phyloP scores from a whole-genome alignment of 306 rosid genomes.

The Elaeagnus macrophylla region DNA sequence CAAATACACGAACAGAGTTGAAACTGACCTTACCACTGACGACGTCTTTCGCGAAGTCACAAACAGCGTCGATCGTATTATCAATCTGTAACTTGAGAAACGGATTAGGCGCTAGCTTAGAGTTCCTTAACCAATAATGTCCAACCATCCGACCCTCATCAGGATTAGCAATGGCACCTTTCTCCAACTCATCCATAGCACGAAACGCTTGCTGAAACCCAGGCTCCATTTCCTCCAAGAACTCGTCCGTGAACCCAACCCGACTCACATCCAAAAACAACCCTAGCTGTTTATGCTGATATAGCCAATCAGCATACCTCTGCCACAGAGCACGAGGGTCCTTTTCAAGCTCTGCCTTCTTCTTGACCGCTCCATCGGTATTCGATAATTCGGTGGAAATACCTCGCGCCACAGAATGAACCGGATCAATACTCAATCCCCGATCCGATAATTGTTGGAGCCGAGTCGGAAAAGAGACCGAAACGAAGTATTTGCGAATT shows the following conservation, averaged over 20 bases:
- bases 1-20: not conserved
- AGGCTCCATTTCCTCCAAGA: constrained; percentile 68
- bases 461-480: constrained; percentile 28
- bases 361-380: constrained; percentile 10
- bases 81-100: constrained; percentile 60
- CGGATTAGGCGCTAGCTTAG: constrained; percentile 63
- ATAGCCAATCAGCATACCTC: constrained; percentile 77
- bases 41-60: constrained; percentile 61
- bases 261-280: constrained; percentile 77
- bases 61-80: constrained; percentile 48
- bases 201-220: constrained; percentile 50
- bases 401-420: constrained; percentile 59
- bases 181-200: constrained; percentile 82
- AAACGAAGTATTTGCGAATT: constrained; percentile 17
- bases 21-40: constrained; percentile 84
- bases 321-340: constrained; percentile 67
- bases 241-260: constrained; percentile 86
- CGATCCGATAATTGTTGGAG: constrained; percentile 18
- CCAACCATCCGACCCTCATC: constrained; percentile 97
- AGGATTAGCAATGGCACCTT: constrained; percentile 92
- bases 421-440: constrained; percentile 3
- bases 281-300: constrained; percentile 87
- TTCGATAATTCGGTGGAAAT: constrained; percentile 35
- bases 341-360: constrained; percentile 42
- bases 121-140: constrained; percentile 82